Evolutionary conservation across 1,284 basidiomycete species (phyloP), one percentile per base, ranked within the genome.

Genomic region (Boletus semigastroideus): DNA sequence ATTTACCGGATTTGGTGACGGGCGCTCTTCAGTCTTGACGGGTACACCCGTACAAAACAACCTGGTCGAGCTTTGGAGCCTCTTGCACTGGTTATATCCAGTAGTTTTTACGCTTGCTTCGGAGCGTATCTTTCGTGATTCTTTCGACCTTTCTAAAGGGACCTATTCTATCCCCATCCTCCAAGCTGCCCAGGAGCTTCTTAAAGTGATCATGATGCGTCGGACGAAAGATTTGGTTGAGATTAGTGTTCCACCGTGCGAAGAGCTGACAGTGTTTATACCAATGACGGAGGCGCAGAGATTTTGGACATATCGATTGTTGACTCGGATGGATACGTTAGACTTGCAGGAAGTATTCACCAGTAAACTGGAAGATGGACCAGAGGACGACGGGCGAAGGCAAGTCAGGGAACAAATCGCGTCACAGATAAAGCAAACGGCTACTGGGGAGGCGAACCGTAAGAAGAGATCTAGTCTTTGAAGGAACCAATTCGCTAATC

Each of bases 31-130:
- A 82, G 80, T 85, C 51, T 67, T 85, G 34, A 84, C 80, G 0
- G 83, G 83, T 3, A 85, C 83, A 0, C 84, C 83, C 0, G 73
- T 86, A 0, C 83, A 86, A 55, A 85, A 85, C 56, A 81, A 86
- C 54, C 65, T 85, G 10, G 61, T 74, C n/a, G 83, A 85, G 59
- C 68, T 85, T 11, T 82, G 80, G 82, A 59, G 72, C 30, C 67
- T 82, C 13, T 65, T 82, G n/a, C 78, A 75, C 54, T 82, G 77
- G 76, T 69, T 85, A 14, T 78, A 78, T 56, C 82, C 83, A 2
- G 56, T 56, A 2, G 64, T 84, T 22, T 85, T 86, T 62, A 81
- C 77, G 1, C 48, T 57, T 10, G 57, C 76, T 5, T 77, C 82
- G 1, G 72, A 78, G 49, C 65, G 66, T 7, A 64, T 72, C 2